Conservation (phyloP, 2,329 filamentous ascomycete species). For the Clarireedia paspali region DNA sequence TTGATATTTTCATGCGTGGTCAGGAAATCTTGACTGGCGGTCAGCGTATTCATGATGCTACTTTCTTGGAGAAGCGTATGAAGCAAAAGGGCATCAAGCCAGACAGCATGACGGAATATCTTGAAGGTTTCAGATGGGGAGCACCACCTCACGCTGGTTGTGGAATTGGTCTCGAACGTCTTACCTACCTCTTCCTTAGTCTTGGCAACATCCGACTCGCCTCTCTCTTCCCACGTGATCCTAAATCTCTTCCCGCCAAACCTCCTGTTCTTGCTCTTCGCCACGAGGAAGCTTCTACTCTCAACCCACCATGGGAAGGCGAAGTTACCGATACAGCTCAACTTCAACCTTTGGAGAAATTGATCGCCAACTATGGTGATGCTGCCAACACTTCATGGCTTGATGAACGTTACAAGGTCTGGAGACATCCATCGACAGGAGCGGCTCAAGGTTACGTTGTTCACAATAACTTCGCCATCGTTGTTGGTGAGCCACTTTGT, state of each 20-base stretch:
- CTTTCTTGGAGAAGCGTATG: slow-evolving; percentile 72
- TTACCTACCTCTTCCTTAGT: slow-evolving; percentile 78
- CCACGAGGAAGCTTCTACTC: slow-evolving; percentile 81
- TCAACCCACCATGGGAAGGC: slow-evolving; percentile 56
- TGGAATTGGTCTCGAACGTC: slow-evolving; percentile 82
- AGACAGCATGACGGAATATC: slow-evolving; percentile 81
- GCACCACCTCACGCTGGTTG: slow-evolving; percentile 85
- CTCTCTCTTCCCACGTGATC: slow-evolving; percentile 80
- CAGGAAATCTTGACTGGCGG: slow-evolving; percentile 91
- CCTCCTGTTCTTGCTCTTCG: slow-evolving; percentile 58
- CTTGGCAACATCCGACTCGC: slow-evolving; percentile 85
- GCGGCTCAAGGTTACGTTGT: slow-evolving; percentile 80
- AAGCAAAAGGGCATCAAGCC: slow-evolving; percentile 66
- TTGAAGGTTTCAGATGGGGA: slow-evolving; percentile 80
- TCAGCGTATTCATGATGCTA: slow-evolving; percentile 81
- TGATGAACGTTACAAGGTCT: slow-evolving; percentile 80
- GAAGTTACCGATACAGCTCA: slow-evolving; percentile 35
- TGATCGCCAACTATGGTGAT: slow-evolving; percentile 93
- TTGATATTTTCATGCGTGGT: slow-evolving; percentile 89
- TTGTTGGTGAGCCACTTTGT: slow-evolving; percentile 82
- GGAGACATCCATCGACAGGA: slow-evolving; percentile 71
- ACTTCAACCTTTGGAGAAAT: slow-evolving; percentile 70
- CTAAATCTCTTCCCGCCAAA: slow-evolving; percentile 72
- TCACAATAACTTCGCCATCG: slow-evolving; percentile 69
- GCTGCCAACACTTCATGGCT: slow-evolving; percentile 92